A percentile compares a stretch with the other conserved stretches of the same genome.
These are phyloP conservation scores for Ajuga chamaepitys DNA, from an alignment of 257 asterid species.

Conservation along the genomic window DNA sequence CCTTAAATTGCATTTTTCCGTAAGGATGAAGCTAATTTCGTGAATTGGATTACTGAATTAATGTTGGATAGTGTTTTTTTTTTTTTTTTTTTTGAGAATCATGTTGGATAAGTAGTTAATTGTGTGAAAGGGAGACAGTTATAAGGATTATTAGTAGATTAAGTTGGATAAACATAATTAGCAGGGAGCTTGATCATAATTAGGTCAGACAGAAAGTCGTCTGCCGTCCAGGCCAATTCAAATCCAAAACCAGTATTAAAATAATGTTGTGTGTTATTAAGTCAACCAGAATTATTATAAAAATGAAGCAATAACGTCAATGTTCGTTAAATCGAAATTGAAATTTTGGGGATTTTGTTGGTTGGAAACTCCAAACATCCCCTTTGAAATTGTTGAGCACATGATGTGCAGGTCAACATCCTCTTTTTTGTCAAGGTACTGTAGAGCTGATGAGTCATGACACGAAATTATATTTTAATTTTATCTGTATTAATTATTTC, in stretches of 20 bases:
- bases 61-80: no score
- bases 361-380: constrained; percentile 10
- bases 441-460: background rate
- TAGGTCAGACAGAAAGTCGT: constrained; percentile 7
- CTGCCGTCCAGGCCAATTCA: constrained; percentile 6
- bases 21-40: no score
- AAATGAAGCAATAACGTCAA: constrained; percentile 20
- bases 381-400: background rate
- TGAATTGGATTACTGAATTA: no score
- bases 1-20: no score
- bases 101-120: no score
- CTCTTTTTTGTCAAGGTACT: background rate
- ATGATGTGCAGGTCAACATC: background rate
- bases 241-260: constrained; percentile 21
- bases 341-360: background rate
- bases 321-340: constrained; percentile 15
- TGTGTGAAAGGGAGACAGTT: background rate
- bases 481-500: no score
- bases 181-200: background rate
- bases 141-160: background rate
- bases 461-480: background rate
- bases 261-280: background rate
- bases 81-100: no score
- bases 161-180: background rate
- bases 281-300: constrained; percentile 15